A percentile compares a stretch with the other conserved stretches of the same genome.
Evolutionary conservation across 2,329 filamentous ascomycete species (phyloP).

Genomic region (Exophiala calicioides): DNA sequence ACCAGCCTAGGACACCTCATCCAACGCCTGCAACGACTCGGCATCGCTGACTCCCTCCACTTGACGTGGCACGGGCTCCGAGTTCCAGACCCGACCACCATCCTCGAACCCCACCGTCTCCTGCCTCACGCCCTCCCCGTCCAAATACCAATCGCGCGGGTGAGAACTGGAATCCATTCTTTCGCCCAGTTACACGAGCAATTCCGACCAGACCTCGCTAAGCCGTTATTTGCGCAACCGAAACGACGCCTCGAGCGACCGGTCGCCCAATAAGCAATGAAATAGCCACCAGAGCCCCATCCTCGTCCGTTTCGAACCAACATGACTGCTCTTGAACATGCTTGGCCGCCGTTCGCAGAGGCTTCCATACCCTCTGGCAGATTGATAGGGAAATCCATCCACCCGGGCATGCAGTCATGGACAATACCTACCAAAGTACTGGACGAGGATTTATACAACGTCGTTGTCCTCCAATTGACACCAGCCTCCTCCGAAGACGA

Average conservation of each 20-base stretch:
- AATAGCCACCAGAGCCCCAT: conserved; percentile 9
- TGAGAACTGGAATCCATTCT: conserved; percentile 1
- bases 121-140: background rate
- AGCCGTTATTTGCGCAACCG: conserved; percentile 3
- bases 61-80: conserved; percentile 12
- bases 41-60: background rate
- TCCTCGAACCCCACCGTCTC: conserved; percentile 9
- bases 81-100: conserved; percentile 19
- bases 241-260: conserved; percentile 2
- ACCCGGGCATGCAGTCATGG: conserved; percentile 17
- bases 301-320: conserved; percentile 5
- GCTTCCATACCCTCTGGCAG: conserved; percentile 9
- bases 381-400: conserved; percentile 15
- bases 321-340: conserved; percentile 23
- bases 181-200: conserved; percentile 14
- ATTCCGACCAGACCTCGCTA: too few species aligned
- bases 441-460: conserved; percentile 42
- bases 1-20: too few species aligned
- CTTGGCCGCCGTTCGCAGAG: conserved; percentile 13
- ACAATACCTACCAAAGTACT: conserved; percentile 26
- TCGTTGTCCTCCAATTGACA: conserved; percentile 38
- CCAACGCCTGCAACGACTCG: too few species aligned
- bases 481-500: conserved; percentile 41
- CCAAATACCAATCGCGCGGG: conserved; percentile 3
- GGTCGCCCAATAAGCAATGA: conserved; percentile 18